These are phyloP conservation scores for Aspergillus fischeri DNA, from an alignment of 2,329 filamentous ascomycete species.

Conservation along the genomic window DNA sequence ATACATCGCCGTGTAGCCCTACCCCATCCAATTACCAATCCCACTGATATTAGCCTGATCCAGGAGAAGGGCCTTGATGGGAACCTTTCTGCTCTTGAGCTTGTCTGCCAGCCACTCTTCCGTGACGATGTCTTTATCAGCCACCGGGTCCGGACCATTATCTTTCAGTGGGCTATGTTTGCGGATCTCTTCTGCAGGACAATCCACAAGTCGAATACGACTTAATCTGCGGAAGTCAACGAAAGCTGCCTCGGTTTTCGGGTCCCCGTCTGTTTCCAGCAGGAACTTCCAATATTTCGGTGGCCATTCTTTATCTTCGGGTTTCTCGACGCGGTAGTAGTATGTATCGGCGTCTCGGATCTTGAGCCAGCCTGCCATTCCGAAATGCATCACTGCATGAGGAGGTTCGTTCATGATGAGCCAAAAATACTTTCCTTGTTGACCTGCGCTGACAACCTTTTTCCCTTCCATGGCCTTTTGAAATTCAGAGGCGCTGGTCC, in stretches of 20 bases:
- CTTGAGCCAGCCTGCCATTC: slow-evolving; percentile 78
- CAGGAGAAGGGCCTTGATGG: slow-evolving; percentile 81
- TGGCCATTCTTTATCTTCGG: slow-evolving; percentile 68
- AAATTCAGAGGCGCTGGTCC: slow-evolving; percentile 72
- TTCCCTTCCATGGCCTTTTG: slow-evolving; percentile 69
- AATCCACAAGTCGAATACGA: slow-evolving; percentile 77
- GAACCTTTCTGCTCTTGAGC: slow-evolving; percentile 72
- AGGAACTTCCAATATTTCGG: slow-evolving; percentile 87
- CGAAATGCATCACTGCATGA: slow-evolving; percentile 85
- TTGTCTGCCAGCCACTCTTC: slow-evolving; percentile 69
- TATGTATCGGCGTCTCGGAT: slow-evolving; percentile 73
- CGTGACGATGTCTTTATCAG: slow-evolving; percentile 73
- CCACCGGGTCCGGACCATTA: slow-evolving; percentile 89
- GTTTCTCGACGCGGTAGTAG: slow-evolving; percentile 67
- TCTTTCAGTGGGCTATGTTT: slow-evolving; percentile 74
- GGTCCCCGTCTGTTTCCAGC: slow-evolving; percentile 60
- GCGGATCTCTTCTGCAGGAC: slow-evolving; percentile 69
- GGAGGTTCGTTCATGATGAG: slow-evolving; percentile 73
- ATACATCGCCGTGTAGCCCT: slow-evolving; percentile 19
- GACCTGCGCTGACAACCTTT: slow-evolving; percentile 66
- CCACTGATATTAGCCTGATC: slow-evolving; percentile 87
- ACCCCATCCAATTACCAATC: slow-evolving; percentile 94
- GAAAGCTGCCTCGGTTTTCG: slow-evolving; percentile 68
- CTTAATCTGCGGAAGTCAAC: slow-evolving; percentile 77
- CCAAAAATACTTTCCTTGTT: slow-evolving; percentile 98